phyloP scores from a whole-genome alignment of 2,329 filamentous ascomycete genomes.

The Huntiella bhutanensis region DNA sequence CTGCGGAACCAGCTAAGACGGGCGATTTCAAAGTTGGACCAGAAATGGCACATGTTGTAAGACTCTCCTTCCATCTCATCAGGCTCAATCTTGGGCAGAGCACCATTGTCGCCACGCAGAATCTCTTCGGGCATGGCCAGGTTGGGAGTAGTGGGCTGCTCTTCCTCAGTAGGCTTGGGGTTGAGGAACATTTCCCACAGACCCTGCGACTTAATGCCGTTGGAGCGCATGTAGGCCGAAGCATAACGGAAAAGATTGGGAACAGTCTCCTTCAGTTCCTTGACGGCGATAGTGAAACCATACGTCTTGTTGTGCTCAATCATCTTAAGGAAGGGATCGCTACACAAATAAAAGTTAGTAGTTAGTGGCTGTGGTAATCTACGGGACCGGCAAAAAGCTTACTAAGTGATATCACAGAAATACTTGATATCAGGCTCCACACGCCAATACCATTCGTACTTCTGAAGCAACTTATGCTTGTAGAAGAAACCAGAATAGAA shows the following conservation, averaged over 20 bases:
- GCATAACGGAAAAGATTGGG: constrained; percentile 98
- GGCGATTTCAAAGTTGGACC: constrained; percentile 99
- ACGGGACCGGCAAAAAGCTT: constrained; percentile 15
- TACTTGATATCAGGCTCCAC: constrained; percentile 98
- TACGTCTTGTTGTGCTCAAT: constrained; percentile 90
- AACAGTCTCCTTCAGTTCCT: constrained; percentile 91
- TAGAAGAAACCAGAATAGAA: constrained; percentile 99
- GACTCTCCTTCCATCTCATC: constrained; percentile 93
- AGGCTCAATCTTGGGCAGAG: constrained; percentile 64
- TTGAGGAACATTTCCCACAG: constrained; percentile 99
- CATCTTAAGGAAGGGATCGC: constrained; percentile 93
- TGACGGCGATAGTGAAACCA: constrained; percentile 95
- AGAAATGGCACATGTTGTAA: constrained; percentile 99
- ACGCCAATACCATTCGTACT: constrained; percentile 99
- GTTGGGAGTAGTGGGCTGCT: constrained; percentile 40
- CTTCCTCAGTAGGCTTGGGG: constrained; percentile 41
- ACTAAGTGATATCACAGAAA: constrained; percentile 99
- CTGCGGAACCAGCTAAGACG: constrained; percentile 89
- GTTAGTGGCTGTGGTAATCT: not conserved
- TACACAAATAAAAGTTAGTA: constrained; percentile 19
- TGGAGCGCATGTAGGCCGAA: constrained; percentile 86
- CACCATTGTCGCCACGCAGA: constrained; percentile 46
- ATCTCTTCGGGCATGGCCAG: constrained; percentile 63
- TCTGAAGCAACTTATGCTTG: constrained; percentile 82
- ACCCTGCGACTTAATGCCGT: constrained; percentile 78